Conservation (phyloP, 257 asterid genomes). For the Solanum sejunctum region DNA sequence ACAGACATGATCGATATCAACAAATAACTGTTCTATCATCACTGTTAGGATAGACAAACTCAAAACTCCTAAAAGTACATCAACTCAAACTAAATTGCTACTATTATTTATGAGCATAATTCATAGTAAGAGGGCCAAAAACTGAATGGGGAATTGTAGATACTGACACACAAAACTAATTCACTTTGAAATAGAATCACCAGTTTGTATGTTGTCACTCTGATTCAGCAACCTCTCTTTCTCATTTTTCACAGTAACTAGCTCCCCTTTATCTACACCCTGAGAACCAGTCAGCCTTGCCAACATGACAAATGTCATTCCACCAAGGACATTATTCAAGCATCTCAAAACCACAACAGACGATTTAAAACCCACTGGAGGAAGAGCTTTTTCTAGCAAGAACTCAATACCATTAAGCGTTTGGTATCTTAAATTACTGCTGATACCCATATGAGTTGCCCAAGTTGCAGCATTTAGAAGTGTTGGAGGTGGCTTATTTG, state of each 20-base stretch:
- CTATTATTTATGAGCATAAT: background rate
- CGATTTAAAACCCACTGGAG: constrained; percentile 51
- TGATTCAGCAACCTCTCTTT: constrained; percentile 30
- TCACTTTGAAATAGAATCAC: constrained; percentile 25
- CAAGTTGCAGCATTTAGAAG: constrained; percentile 67
- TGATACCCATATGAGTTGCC: constrained; percentile 87
- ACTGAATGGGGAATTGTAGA: background rate
- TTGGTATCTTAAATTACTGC: constrained; percentile 81
- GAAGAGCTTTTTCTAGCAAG: constrained; percentile 47
- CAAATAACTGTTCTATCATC: background rate
- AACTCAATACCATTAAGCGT: constrained; percentile 72
- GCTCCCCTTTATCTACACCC: constrained; percentile 24
- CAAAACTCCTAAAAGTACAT: background rate
- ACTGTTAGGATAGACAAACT: background rate
- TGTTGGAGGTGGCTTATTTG: constrained; percentile 74
- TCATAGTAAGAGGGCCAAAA: background rate
- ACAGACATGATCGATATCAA: background rate
- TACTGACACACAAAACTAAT: background rate
- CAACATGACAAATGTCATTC: constrained; percentile 69
- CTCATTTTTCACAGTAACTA: constrained; percentile 9
- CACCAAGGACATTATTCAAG: constrained; percentile 76
- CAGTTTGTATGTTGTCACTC: constrained; percentile 9
- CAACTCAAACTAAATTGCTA: background rate
- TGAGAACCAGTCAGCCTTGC: constrained; percentile 90
- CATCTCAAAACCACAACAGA: constrained; percentile 71